These are phyloP conservation scores for Oryza rufipogon DNA, from an alignment of 176 grass and related monocot genomes.

Conservation along the genomic window DNA sequence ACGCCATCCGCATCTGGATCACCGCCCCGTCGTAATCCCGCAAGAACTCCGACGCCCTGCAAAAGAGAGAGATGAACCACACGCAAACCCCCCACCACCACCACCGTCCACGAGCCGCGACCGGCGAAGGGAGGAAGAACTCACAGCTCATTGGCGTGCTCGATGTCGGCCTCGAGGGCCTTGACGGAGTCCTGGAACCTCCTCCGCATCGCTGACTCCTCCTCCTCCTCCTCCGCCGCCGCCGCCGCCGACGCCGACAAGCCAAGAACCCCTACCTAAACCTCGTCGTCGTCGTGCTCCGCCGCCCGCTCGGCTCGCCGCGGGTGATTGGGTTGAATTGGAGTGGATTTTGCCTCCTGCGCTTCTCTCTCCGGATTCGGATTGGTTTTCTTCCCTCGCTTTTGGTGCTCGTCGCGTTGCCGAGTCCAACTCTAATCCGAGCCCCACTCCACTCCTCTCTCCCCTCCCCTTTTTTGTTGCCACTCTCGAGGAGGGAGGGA, in stretches of 20 bases:
- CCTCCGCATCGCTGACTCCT: conserved; percentile 32
- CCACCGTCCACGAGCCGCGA: not conserved
- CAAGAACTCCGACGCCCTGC: conserved; percentile 56
- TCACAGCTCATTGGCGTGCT: conserved; percentile 71
- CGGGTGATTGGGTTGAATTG: not conserved
- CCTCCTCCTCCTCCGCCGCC: not conserved
- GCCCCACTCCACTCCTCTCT: not conserved
- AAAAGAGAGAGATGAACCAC: not conserved
- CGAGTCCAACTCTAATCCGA: conserved; percentile 11
- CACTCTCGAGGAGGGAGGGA: not conserved
- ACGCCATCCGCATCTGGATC: conserved; percentile 72
- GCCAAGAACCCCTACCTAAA: conserved; percentile 28
- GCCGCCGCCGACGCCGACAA: not conserved
- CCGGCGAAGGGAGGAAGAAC: not conserved
- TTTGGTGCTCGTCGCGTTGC: conserved; percentile 5
- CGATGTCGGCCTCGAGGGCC: conserved; percentile 62
- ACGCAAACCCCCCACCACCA: too few species aligned
- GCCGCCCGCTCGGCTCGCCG: not conserved
- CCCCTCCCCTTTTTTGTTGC: conserved; percentile 13
- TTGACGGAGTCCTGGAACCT: conserved; percentile 65
- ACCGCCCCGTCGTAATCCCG: conserved; percentile 58
- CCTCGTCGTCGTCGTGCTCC: not conserved
- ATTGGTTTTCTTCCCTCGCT: not conserved
- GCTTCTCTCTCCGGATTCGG: not conserved
- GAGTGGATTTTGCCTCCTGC: not conserved